A percentile compares a stretch with the other conserved stretches of the same genome.
Evolutionary conservation across 768 basidiomycete genomes (phyloP).

Genomic region (Trametes cinnabarina): DNA sequence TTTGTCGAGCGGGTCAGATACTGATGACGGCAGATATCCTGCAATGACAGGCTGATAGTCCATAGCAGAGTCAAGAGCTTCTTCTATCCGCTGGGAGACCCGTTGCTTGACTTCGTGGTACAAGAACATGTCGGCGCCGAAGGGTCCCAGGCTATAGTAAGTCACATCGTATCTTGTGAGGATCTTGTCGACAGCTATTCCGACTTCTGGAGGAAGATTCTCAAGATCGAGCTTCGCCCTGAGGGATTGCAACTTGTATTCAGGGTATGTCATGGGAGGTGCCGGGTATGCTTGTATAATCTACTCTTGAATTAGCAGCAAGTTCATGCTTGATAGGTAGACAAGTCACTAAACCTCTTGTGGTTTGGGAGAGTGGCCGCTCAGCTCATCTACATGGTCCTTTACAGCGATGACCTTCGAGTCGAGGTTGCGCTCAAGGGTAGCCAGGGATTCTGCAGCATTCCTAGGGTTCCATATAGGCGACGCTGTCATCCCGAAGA

Average conservation of each 20-base stretch:
- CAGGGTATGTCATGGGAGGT: slow-evolving; percentile 47
- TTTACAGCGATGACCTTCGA: slow-evolving; percentile 74
- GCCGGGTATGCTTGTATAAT: slow-evolving; percentile 54
- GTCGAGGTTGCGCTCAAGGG: slow-evolving; percentile 69
- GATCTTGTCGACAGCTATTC: slow-evolving; percentile 60
- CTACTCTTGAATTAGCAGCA: slow-evolving; percentile 33
- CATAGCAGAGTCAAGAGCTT: slow-evolving; percentile 26
- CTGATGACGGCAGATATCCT: not conserved
- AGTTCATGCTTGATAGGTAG: not conserved
- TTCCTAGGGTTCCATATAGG: slow-evolving; percentile 82
- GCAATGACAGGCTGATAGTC: slow-evolving; percentile 22
- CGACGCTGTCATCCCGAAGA: slow-evolving; percentile 94
- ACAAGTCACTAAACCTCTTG: slow-evolving; percentile 48
- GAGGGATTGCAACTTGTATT: slow-evolving; percentile 54
- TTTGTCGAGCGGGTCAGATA: not conserved
- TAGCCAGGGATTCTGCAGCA: slow-evolving; percentile 56
- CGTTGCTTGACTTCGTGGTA: slow-evolving; percentile 57
- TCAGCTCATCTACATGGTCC: slow-evolving; percentile 64
- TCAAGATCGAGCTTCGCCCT: slow-evolving; percentile 51
- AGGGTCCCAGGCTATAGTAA: slow-evolving; percentile 63
- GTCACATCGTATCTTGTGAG: slow-evolving; percentile 62
- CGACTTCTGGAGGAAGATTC: slow-evolving; percentile 32
- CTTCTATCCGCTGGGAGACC: slow-evolving; percentile 38
- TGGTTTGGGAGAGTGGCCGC: slow-evolving; percentile 59
- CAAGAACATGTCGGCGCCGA: slow-evolving; percentile 71